Conservation (phyloP, 23 red algal genomes). For the Chondrus crispus region DNA sequence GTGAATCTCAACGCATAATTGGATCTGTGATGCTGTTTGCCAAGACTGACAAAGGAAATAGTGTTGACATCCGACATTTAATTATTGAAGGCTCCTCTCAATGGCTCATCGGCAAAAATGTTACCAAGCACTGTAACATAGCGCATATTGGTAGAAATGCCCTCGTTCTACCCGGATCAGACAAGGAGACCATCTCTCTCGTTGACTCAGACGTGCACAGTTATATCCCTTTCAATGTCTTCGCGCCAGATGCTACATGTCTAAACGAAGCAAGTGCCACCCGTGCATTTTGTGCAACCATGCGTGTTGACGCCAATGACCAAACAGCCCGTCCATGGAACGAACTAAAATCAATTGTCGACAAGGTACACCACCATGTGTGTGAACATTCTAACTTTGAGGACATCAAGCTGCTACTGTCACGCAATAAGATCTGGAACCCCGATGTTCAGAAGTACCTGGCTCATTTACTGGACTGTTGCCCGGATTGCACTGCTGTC, state of each 20-base stretch:
- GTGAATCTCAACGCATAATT: background rate
- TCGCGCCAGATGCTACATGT: background rate
- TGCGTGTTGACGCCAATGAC: background rate
- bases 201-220: background rate
- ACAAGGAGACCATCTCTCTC: background rate
- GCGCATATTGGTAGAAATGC: background rate
- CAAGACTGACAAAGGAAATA: background rate
- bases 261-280: background rate
- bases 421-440: constrained; percentile 13
- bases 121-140: constrained; percentile 7
- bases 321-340: background rate
- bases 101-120: constrained; percentile 7
- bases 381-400: background rate
- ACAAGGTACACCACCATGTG: background rate
- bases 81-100: constrained; percentile 26
- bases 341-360: background rate
- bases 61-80: background rate
- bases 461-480: background rate
- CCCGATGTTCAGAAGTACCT: background rate
- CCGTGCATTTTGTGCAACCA: background rate
- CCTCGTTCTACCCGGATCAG: background rate
- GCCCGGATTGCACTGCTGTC: background rate
- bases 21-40: background rate
- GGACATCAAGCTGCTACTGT: background rate
- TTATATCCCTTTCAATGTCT: background rate